phyloP scores from a whole-genome alignment of 805 yeast genomes.

The Yamadazyma phyllophila region DNA sequence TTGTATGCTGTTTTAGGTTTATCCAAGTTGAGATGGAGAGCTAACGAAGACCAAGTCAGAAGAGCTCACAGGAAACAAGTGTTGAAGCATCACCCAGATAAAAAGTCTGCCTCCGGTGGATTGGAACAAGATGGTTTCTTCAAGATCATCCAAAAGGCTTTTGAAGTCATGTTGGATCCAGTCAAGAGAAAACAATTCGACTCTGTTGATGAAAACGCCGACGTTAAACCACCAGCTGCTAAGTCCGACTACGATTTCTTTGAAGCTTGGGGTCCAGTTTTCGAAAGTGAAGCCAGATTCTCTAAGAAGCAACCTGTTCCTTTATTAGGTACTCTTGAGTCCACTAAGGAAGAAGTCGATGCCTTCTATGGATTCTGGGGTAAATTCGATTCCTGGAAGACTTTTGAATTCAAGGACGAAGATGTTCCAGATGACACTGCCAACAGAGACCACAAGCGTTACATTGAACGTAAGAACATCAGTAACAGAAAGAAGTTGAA shows the following conservation, averaged over 20 bases:
- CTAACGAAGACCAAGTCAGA: constrained; percentile 90
- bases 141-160: constrained; percentile 96
- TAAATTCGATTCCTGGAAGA: constrained; percentile 96
- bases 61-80: constrained; percentile 97
- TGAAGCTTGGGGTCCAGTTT: constrained; percentile 90
- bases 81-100: constrained; percentile 96
- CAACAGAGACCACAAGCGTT: constrained; percentile 99
- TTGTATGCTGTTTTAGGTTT: constrained; percentile 95
- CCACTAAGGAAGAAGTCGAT: constrained; percentile 82
- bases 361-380: constrained; percentile 89
- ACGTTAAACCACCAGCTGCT: constrained; percentile 73
- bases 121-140: constrained; percentile 94
- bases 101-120: constrained; percentile 88
- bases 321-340: constrained; percentile 60
- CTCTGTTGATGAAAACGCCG: constrained; percentile 88
- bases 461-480: constrained; percentile 94
- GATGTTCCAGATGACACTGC: constrained; percentile 99
- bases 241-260: constrained; percentile 75
- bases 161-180: constrained; percentile 84
- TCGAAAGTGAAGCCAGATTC: constrained; percentile 87
- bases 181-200: constrained; percentile 89
- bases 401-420: constrained; percentile 96
- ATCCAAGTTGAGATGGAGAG: constrained; percentile 84
- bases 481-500: constrained; percentile 96
- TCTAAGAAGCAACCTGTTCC: constrained; percentile 92